Evolutionary conservation across 768 basidiomycete species (phyloP).

Genomic region (Kwoniella newhampshirensis): DNA sequence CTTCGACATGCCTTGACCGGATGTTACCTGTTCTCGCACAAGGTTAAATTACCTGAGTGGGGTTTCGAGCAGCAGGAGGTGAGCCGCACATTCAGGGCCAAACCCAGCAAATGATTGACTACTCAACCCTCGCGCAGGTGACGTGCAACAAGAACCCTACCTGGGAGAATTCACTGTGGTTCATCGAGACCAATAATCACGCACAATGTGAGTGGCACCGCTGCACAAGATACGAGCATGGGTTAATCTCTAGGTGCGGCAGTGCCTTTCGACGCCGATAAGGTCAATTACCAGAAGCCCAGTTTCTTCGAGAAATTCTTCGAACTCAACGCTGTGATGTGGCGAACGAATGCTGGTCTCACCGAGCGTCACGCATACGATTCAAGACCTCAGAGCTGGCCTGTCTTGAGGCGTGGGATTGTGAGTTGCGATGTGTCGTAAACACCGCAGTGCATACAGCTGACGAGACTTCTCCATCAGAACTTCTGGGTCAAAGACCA

Average conservation of each 20-base stretch:
- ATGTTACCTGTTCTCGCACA: conserved; percentile 97
- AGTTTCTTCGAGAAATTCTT: conserved; percentile 86
- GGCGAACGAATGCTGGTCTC: conserved; percentile 91
- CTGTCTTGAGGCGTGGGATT: conserved; percentile 84
- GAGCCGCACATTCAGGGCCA: conserved; percentile 12
- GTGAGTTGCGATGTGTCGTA: conserved; percentile 65
- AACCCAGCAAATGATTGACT: not conserved
- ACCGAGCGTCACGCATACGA: conserved; percentile 94
- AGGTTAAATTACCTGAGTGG: conserved; percentile 97
- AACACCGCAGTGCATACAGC: not conserved
- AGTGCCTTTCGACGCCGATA: conserved; percentile 73
- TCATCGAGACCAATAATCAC: conserved; percentile 81
- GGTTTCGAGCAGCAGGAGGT: conserved; percentile 96
- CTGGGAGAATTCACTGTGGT: conserved; percentile 86
- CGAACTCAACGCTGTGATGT: conserved; percentile 93
- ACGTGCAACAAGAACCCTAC: conserved; percentile 99
- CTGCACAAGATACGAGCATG: not conserved
- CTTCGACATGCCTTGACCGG: conserved; percentile 81
- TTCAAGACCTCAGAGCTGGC: conserved; percentile 90
- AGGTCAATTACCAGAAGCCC: conserved; percentile 87
- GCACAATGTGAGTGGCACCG: conserved; percentile 61
- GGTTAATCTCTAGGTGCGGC: conserved; percentile 10
- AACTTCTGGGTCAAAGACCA: conserved; percentile 99
- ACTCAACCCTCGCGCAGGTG: conserved; percentile 51
- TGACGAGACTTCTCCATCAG: conserved; percentile 54